Percentiles rank a stretch among this genome's conserved stretches.
Evolutionary conservation across 495 filamentous ascomycete genomes (phyloP).

Genomic region (Umbilicaria muhlenbergii): DNA sequence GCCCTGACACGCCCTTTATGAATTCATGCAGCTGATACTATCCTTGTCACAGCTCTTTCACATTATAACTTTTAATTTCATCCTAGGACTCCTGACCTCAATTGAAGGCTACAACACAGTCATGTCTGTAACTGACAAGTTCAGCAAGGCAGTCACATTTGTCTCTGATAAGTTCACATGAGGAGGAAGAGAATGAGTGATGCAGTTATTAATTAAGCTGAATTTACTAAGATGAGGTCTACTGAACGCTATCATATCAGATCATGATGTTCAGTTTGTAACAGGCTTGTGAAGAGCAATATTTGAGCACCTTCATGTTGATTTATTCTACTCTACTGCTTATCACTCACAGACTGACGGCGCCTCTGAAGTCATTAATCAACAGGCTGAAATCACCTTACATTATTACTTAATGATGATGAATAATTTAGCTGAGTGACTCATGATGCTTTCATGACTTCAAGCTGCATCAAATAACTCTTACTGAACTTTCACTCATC

Average conservation of each 20-base stretch:
- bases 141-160: no score
- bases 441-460: background rate
- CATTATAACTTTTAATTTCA: background rate
- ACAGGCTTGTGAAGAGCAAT: background rate
- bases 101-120: no score
- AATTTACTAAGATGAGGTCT: background rate
- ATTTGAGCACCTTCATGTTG: background rate
- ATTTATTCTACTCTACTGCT: background rate
- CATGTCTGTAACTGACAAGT: no score
- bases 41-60: background rate
- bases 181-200: no score
- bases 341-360: conserved; percentile 12
- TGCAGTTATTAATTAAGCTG: no score
- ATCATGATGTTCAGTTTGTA: background rate
- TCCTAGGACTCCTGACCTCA: background rate
- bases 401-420: no score
- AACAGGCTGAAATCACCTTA: conserved; percentile 3
- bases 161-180: no score
- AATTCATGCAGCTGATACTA: background rate
- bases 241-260: background rate
- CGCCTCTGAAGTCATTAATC: conserved; percentile 6
- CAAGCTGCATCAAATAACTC: background rate
- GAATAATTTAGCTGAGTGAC: background rate
- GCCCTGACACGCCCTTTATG: background rate
- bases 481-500: background rate